Evolutionary conservation across 176 grass and related monocot genomes (phyloP).

Genomic region (Oryza punctata): DNA sequence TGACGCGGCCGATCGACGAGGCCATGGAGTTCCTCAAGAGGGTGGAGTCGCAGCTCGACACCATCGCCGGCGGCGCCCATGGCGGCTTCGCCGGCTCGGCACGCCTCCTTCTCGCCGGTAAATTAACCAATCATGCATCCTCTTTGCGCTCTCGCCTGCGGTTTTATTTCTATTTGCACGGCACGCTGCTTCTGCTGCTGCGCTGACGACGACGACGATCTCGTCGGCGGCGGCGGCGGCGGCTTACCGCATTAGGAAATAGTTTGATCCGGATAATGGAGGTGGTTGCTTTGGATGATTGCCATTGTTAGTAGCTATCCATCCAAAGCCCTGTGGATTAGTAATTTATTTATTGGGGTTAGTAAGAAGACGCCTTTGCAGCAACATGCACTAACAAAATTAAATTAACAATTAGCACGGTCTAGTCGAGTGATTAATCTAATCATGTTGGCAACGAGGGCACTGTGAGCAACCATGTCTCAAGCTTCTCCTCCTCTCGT

Average conservation of each 20-base stretch:
- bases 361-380: neutral
- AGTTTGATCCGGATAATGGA: slow-evolving; percentile 27
- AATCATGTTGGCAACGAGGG: slow-evolving; percentile 43
- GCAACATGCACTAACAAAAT: slow-evolving; percentile 35
- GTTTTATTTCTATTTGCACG: neutral
- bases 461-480: slow-evolving; percentile 52
- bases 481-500: slow-evolving; percentile 48
- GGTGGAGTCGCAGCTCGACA: slow-evolving; percentile 75
- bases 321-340: neutral
- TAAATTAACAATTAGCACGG: slow-evolving; percentile 10
- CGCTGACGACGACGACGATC: too few species aligned
- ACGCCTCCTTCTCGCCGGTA: slow-evolving; percentile 51
- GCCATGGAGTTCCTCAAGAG: slow-evolving; percentile 82
- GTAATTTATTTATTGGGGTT: slow-evolving; percentile 20
- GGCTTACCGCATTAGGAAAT: slow-evolving; percentile 52
- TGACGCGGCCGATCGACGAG: slow-evolving; percentile 75
- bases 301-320: slow-evolving; percentile 27
- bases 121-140: neutral
- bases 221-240: neutral
- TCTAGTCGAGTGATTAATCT: neutral
- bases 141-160: neutral
- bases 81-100: slow-evolving; percentile 19
- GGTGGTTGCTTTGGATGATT: slow-evolving; percentile 45
- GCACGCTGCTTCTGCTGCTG: too few species aligned
- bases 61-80: slow-evolving; percentile 50